A percentile compares a stretch with the other conserved stretches of the same genome.
These are phyloP conservation scores for Vaccinium myrtillus DNA, from an alignment of 148 eudicot species.

Conservation along the genomic window DNA sequence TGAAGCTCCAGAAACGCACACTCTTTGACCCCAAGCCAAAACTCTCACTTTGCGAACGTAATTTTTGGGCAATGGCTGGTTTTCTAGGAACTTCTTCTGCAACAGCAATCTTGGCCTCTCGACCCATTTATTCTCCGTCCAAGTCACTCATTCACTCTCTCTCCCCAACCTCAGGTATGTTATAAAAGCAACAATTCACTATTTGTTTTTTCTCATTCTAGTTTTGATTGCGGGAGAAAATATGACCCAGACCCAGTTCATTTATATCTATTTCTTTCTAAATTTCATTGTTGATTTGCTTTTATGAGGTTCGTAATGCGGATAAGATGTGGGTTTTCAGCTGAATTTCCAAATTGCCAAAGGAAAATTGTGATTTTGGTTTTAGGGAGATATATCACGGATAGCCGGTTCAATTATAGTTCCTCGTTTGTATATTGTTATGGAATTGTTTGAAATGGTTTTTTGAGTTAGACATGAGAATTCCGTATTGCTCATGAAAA, in stretches of 20 bases:
- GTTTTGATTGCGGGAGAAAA: conserved; percentile 3
- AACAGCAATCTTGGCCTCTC: conserved; percentile 28
- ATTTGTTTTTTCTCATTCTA: neutral
- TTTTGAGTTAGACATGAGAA: neutral
- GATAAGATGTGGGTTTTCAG: conserved; percentile 13
- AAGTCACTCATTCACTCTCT: conserved; percentile 25
- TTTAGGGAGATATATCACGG: neutral
- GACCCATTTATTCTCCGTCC: conserved; percentile 39
- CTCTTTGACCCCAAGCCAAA: neutral
- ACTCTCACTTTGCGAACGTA: neutral
- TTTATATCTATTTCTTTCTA: neutral
- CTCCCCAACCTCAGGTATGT: conserved; percentile 34
- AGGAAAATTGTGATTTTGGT: conserved; percentile 6
- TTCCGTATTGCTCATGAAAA: conserved; percentile 10
- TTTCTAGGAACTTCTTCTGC: conserved; percentile 51
- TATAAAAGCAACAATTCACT: too few relatives aligned
- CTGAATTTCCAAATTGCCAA: neutral
- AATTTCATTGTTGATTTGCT: neutral
- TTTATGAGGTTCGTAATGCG: neutral
- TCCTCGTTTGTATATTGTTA: neutral
- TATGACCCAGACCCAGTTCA: neutral
- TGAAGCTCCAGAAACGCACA: neutral
- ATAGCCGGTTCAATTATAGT: neutral
- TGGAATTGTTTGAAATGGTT: neutral
- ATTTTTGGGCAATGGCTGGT: conserved; percentile 44